Evolutionary conservation across 495 filamentous ascomycete genomes (phyloP).

Genomic region (Mytilinidion resinicola): DNA sequence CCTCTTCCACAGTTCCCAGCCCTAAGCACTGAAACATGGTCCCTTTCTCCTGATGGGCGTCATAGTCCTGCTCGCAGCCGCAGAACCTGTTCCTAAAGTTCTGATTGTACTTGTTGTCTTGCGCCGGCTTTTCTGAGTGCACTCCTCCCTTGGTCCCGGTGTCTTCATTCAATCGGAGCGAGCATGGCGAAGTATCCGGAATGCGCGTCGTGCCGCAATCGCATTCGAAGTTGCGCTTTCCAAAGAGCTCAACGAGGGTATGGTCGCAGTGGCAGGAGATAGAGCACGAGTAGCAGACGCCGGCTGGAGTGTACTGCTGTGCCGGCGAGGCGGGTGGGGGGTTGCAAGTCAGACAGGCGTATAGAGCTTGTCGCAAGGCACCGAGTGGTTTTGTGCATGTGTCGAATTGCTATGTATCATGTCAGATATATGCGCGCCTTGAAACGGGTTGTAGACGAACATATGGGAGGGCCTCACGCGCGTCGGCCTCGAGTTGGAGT

Average conservation of each 20-base stretch:
- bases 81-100: conserved; percentile 94
- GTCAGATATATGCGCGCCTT: conserved; percentile 18
- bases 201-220: conserved; percentile 90
- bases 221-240: conserved; percentile 89
- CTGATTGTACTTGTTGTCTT: conserved; percentile 83
- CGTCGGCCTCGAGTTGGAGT: conserved; percentile 85
- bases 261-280: conserved; percentile 96
- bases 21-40: conserved; percentile 99
- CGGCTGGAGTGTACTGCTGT: conserved; percentile 66
- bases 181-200: conserved; percentile 62
- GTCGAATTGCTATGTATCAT: conserved; percentile 68
- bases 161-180: conserved; percentile 63
- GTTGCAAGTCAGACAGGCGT: conserved; percentile 88
- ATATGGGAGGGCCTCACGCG: conserved; percentile 89
- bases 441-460: conserved; percentile 41
- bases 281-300: conserved; percentile 92
- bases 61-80: conserved; percentile 79
- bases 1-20: conserved; percentile 68
- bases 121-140: conserved; percentile 62
- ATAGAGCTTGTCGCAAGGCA: conserved; percentile 76
- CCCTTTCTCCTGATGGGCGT: conserved; percentile 78
- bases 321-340: conserved; percentile 59
- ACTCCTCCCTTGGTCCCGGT: conserved; percentile 70
- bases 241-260: conserved; percentile 90
- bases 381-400: conserved; percentile 85